Evolutionary conservation across 2,329 filamentous ascomycete genomes (phyloP), one percentile per base, ranked within the genome.

Genomic region (Byssothecium circinans): DNA sequence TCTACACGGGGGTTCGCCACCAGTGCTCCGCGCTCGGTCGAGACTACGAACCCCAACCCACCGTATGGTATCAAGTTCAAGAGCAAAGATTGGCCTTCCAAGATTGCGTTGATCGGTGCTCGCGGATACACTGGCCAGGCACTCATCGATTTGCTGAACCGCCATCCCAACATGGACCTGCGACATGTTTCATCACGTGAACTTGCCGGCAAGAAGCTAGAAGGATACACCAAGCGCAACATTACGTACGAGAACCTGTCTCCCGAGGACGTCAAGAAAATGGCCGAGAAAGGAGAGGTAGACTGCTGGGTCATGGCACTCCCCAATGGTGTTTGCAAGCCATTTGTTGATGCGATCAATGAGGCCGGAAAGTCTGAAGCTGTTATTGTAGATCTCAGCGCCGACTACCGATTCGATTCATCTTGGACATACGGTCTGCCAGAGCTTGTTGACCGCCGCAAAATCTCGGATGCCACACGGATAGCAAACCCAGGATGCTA

Each of bases 231-330:
- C 64, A 97, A 96, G 81, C 84, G 88, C 54, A 85, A 95, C 52
- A 89, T 99, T 58, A 89, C 84, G 54, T 99, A 99, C 73, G 90
- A 96, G 73, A 96, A 91, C 70, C 78, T 97, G 36, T 85, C 82
- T 46, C 83, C 90, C 6, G 92, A 97, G 57, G 92, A 97, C 58
- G 86, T 96, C 11, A 84, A 85, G 54, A 81, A 85, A 48, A 89
- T 97, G 82, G 89, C 94, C 53, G 85, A 88, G 68, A 84, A 86
- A 25, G 88, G 88, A 42, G 83, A 91, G 63, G 85, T 97, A 41
- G 92, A 97, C 75, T 94, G 89, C 75, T 97, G 91, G 91, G 89
- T 97, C 36, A 94, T 97, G 89, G 94, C 94, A 29, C 83, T 97
- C 23, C 94, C 92, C 36, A 99, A 97, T 66, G 89, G 89, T 52